phyloP scores from a whole-genome alignment of 2,329 filamentous ascomycete genomes.

The Stagonosporopsis rhizophila region DNA sequence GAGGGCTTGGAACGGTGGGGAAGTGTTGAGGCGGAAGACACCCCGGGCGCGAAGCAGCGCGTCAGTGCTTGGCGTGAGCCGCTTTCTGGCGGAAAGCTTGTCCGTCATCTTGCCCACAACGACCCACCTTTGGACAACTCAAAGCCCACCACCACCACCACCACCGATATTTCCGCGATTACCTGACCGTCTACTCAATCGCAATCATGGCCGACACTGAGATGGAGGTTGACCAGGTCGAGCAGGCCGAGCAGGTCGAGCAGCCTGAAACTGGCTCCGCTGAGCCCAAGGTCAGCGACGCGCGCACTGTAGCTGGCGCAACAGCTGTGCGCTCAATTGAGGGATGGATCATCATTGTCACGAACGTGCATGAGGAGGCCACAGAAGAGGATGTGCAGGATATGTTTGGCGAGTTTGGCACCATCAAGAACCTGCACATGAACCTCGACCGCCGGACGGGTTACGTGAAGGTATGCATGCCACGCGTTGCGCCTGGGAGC shows the following conservation, averaged over 20 bases:
- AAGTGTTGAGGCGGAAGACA: not conserved
- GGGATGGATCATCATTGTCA: conserved; percentile 87
- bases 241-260: conserved; percentile 45
- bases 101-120: conserved; percentile 15
- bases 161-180: conserved; percentile 6
- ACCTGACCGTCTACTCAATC: conserved; percentile 4
- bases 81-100: conserved; percentile 19
- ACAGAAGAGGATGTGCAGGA: conserved; percentile 84
- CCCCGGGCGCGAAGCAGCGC: not conserved
- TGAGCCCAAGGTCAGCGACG: conserved; percentile 65
- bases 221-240: conserved; percentile 54
- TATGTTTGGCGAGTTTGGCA: conserved; percentile 81
- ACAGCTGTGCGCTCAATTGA: conserved; percentile 86
- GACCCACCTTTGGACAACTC: conserved; percentile 10
- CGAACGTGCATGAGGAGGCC: conserved; percentile 87
- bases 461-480: conserved; percentile 75
- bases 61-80: conserved; percentile 4
- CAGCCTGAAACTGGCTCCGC: conserved; percentile 46
- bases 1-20: conserved; percentile 6
- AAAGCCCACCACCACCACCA: conserved; percentile 14
- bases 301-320: conserved; percentile 75
- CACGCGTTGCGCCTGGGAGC: not conserved
- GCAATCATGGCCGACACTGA: conserved; percentile 54
- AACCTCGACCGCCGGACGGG: conserved; percentile 83
- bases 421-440: conserved; percentile 86